These are phyloP conservation scores for Primulina tabacum DNA, from an alignment of 257 asterid genomes.

Conservation along the genomic window DNA sequence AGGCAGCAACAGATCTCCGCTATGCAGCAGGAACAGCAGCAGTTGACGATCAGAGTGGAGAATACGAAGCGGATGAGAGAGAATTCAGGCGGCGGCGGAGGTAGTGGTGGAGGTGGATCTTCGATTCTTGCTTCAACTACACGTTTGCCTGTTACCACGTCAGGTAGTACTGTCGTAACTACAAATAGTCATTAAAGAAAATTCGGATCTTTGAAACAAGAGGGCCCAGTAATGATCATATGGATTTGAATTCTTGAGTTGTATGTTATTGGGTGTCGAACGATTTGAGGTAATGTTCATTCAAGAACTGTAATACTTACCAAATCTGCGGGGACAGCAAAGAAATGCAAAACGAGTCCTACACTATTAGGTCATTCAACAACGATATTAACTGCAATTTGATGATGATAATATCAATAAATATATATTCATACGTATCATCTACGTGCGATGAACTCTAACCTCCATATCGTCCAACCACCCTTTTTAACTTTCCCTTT, in stretches of 20 bases:
- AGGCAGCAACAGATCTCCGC: conserved; percentile 44
- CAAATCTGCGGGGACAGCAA: neutral
- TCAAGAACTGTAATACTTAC: conserved; percentile 1
- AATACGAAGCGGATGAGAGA: conserved; percentile 50
- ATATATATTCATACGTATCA: neutral
- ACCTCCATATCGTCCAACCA: conserved; percentile 22
- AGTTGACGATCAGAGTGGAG: conserved; percentile 34
- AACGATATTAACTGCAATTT: neutral
- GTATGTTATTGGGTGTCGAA: neutral
- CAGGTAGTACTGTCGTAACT: conserved; percentile 36
- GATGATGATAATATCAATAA: neutral
- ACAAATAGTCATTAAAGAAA: conserved; percentile 5
- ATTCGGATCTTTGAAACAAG: neutral
- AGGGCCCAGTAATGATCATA: neutral
- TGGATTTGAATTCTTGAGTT: neutral
- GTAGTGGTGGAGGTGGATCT: conserved; percentile 24
- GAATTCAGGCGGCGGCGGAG: conserved; percentile 19
- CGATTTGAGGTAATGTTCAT: neutral
- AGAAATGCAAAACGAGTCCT: too few species aligned
- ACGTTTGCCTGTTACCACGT: conserved; percentile 44
- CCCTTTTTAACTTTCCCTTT: conserved; percentile 18
- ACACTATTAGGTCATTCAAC: too few species aligned
- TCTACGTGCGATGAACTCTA: conserved; percentile 28
- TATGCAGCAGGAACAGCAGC: conserved; percentile 35
- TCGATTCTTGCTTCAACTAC: conserved; percentile 35